Evolutionary conservation across 768 basidiomycete genomes (phyloP), one percentile per base, ranked within the genome.

Genomic region (Trametes coccinea): DNA sequence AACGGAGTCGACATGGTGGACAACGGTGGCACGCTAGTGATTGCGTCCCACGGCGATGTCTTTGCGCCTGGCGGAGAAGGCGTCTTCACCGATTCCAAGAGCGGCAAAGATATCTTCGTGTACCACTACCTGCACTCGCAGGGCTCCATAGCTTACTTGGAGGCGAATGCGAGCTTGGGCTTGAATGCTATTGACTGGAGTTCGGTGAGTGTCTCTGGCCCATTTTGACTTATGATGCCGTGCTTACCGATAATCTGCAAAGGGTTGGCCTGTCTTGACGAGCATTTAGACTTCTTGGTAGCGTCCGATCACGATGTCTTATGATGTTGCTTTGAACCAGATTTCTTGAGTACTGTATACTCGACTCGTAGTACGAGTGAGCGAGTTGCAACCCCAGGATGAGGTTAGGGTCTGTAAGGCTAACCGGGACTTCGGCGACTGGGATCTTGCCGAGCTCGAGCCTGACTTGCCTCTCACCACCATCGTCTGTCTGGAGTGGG

Each of bases 41-140:
- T 72, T 27, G 67, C 54, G 11, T 67, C 67, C 41, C 71, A 72
- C 52, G 71, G 66, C 52, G 66, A 71, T 37, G 60, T 72, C 46
- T 72, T 70, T 47, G 70, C 70, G 13, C 71, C 71, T 43, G 71
- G 71, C 5, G 71, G 71, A 8, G 56, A 63, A 40, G 43, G 50
- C 7, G 46, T 63, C 16, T 63, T 63, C 48, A 49, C 54, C 13
- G 59, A 59, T 17, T 39, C 52, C 22, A 60, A 60, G 59, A 60
- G 52, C 44, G 45, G 45, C 5, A 60, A 60, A 31, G 59, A 60
- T 29, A 57, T 64, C 22, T 60, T 64, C 54, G 59, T 60, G 6
- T 64, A 64, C 46, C 63, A 64, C 27, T 64, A 64, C 55, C 41
- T 64, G 3, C 62, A 59, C 16, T 59, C 55, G 13, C 51, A 64